Evolutionary conservation across 2,329 filamentous ascomycete genomes (phyloP).

Genomic region (Fusarium penzigii): DNA sequence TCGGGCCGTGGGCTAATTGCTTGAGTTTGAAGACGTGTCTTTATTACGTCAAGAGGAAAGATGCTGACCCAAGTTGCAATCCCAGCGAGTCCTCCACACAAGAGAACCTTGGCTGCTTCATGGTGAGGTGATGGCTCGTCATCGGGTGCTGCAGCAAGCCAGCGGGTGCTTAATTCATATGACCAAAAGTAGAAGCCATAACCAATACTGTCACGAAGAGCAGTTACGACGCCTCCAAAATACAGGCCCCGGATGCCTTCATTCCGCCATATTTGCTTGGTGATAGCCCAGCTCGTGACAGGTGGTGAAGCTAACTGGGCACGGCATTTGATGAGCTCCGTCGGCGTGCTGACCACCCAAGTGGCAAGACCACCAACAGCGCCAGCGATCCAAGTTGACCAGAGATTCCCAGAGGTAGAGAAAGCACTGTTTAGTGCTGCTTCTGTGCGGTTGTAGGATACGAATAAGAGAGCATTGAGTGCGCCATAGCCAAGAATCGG

Average conservation of each 20-base stretch:
- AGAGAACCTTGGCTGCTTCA: constrained; percentile 63
- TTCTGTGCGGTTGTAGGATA: constrained; percentile 86
- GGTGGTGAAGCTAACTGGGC: constrained; percentile 63
- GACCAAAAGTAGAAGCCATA: constrained; percentile 98
- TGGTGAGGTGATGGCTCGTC: constrained; percentile 34
- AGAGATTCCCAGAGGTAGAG: constrained; percentile 48
- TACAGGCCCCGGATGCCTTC: constrained; percentile 73
- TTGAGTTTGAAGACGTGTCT: constrained; percentile 88
- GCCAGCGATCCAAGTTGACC: constrained; percentile 76
- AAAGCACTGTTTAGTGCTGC: constrained; percentile 52
- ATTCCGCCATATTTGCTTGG: constrained; percentile 58
- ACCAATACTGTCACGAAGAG: constrained; percentile 81
- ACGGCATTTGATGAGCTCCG: constrained; percentile 87
- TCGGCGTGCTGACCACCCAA: constrained; percentile 84
- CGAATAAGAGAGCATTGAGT: constrained; percentile 86
- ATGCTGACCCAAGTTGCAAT: constrained; percentile 87
- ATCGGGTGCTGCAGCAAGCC: constrained; percentile 39
- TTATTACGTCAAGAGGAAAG: constrained; percentile 89
- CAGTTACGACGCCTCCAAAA: constrained; percentile 78
- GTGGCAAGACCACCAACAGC: constrained; percentile 80
- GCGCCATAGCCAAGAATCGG: constrained; percentile 89
- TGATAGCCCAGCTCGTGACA: constrained; percentile 63
- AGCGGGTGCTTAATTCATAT: constrained; percentile 73
- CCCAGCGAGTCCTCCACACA: constrained; percentile 86
- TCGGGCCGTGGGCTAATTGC: constrained; percentile 26